Evolutionary conservation across 106 monocot species (phyloP).

Genomic region (Dendrobium huoshanense): DNA sequence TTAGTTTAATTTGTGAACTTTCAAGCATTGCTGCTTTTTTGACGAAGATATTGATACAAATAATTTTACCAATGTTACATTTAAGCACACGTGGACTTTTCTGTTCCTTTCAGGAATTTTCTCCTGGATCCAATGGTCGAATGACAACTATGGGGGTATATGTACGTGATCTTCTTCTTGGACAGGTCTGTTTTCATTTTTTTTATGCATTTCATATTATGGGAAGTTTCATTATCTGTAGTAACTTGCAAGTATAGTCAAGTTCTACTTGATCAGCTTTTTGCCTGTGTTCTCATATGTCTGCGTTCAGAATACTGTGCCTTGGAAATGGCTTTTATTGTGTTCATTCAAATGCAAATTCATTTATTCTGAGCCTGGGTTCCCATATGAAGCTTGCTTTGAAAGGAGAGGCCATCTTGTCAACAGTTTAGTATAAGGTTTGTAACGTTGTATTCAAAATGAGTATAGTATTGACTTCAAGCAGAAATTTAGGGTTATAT

Average conservation of each 20-base stretch:
- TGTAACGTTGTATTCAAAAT: constrained; percentile 50
- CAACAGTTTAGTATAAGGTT: constrained; percentile 60
- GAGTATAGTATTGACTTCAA: constrained; percentile 7
- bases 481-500: not conserved
- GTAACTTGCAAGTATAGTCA: not conserved
- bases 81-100: not conserved
- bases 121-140: constrained; percentile 75
- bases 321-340: constrained; percentile 21
- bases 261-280: not conserved
- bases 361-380: constrained; percentile 19
- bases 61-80: not conserved
- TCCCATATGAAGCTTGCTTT: constrained; percentile 35
- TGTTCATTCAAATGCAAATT: constrained; percentile 17
- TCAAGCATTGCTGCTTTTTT: not conserved
- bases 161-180: constrained; percentile 90
- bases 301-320: constrained; percentile 6
- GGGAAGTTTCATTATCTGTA: not conserved
- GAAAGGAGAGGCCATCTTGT: constrained; percentile 47
- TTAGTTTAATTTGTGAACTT: not conserved
- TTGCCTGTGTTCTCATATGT: constrained; percentile 11
- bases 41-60: not conserved
- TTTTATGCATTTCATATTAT: not conserved
- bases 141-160: constrained; percentile 91
- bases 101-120: constrained; percentile 57
- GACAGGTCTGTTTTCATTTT: constrained; percentile 48